Percentiles rank a stretch among this genome's conserved stretches.
These are phyloP conservation scores for Candida vaughaniae DNA, from an alignment of 805 yeast species.

Conservation along the genomic window DNA sequence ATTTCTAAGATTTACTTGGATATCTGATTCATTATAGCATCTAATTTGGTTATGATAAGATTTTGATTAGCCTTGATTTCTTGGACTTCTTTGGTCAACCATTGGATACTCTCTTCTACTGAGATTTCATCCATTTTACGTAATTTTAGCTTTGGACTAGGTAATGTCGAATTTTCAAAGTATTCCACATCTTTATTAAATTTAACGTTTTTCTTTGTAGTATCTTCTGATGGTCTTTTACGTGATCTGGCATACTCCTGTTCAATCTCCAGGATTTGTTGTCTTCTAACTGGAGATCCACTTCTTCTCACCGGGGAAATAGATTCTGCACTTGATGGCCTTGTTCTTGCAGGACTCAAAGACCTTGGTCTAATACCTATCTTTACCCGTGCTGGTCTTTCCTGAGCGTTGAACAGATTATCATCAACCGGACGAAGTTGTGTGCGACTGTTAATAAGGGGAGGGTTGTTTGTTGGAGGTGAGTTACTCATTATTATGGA, in stretches of 20 bases:
- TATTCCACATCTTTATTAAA: constrained; percentile 12
- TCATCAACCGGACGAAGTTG: constrained; percentile 3
- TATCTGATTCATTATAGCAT: constrained; percentile 6
- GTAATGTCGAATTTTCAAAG: constrained; percentile 6
- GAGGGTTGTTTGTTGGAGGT: no score
- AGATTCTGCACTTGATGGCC: constrained; percentile 2
- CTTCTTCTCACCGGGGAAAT: constrained; percentile 18
- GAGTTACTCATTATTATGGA: neutral
- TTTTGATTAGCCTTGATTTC: constrained; percentile 2
- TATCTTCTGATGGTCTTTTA: neutral
- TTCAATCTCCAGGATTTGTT: constrained; percentile 29
- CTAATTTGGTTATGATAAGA: constrained; percentile 9
- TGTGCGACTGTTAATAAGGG: constrained; percentile 1
- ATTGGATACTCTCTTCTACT: neutral
- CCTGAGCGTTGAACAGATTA: neutral
- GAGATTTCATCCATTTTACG: neutral
- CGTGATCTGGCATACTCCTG: constrained; percentile 7
- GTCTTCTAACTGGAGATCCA: constrained; percentile 36
- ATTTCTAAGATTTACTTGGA: constrained; percentile 21
- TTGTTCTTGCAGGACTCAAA: constrained; percentile 5
- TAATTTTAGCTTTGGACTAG: constrained; percentile 1
- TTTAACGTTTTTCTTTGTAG: constrained; percentile 11
- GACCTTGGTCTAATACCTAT: constrained; percentile 5
- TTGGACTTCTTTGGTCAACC: neutral
- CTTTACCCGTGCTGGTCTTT: constrained; percentile 7